Conservation (phyloP, 768 basidiomycete species). For the Amanita jacksonii region DNA sequence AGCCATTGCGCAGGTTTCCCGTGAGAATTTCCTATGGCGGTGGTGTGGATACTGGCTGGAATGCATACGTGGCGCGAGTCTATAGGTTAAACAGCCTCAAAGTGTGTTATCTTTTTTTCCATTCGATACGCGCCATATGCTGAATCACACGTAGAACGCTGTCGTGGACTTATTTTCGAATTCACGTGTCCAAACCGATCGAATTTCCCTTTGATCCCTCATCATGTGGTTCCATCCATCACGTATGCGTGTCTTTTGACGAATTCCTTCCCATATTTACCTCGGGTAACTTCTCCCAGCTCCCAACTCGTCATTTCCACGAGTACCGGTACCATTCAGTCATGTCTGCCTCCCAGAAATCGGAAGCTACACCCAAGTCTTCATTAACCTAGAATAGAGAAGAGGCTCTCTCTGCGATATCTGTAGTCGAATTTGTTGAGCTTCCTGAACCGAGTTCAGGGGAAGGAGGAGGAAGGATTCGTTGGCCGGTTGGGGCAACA, state of each 20-base stretch:
- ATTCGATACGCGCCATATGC: not conserved
- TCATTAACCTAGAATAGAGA: slow-evolving; percentile 75
- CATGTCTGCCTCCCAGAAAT: slow-evolving; percentile 34
- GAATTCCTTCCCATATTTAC: not conserved
- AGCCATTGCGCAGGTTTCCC: slow-evolving; percentile 25
- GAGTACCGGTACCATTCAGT: slow-evolving; percentile 66
- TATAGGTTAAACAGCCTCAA: slow-evolving; percentile 52
- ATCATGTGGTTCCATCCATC: slow-evolving; percentile 56
- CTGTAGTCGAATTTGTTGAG: slow-evolving; percentile 63
- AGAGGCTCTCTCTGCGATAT: slow-evolving; percentile 61
- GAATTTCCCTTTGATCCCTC: slow-evolving; percentile 58
- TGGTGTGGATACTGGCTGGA: slow-evolving; percentile 37
- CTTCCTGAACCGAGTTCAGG: slow-evolving; percentile 50
- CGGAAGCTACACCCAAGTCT: slow-evolving; percentile 14
- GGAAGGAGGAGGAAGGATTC: slow-evolving; percentile 38
- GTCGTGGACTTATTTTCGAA: slow-evolving; percentile 44
- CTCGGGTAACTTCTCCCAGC: not conserved
- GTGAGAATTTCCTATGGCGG: slow-evolving; percentile 52
- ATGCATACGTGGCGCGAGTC: slow-evolving; percentile 49
- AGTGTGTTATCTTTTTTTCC: slow-evolving; percentile 26
- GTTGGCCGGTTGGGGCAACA: slow-evolving; percentile 45
- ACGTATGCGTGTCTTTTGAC: slow-evolving; percentile 35
- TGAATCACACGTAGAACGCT: slow-evolving; percentile 32
- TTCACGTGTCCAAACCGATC: slow-evolving; percentile 37
- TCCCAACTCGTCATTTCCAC: slow-evolving; percentile 48